Base-by-base conservation (phyloP, 441 rosid species). In the Populus hybrid region DNA sequence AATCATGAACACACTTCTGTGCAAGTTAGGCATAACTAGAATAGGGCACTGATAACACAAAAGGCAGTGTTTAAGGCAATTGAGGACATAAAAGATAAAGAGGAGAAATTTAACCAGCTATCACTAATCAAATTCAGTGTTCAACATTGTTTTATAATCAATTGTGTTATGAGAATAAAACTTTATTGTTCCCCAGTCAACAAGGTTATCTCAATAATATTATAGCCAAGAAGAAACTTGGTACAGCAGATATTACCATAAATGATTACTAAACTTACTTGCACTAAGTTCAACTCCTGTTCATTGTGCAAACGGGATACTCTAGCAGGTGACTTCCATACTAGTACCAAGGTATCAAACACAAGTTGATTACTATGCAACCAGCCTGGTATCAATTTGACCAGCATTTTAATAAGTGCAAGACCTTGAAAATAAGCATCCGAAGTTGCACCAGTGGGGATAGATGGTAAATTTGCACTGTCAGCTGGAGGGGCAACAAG, bases 391-490 rank as follows among this genome's bases (percentile, higher is more conserved):
- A 97, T 84, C 85, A 95, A 82, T 80, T 95, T 97, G 78, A 95
- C 98, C 90, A 97, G 84, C 30, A 93, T 90, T 84, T 97, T 97
- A 83, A 95, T 81, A 67, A 97, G 97, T 73, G 91, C 91, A 82
- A 97, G 99, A 77, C 99, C 99, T 84, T 89, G 94, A 86, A 97
- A 97, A 86, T 97, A 92, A 59, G 94, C 94, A 86, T 91, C 97
- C 59, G 92, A 87, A 77, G 88, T 81, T 70, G 87, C 81, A 76
- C 75, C 81, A 38, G 91, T 67, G 66, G 87, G 80, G 54, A 81
- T 59, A 70, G 95, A 80, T 36, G 91, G 83, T 82, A 82, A 68
- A 79, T 79, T 87, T 73, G 93, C 81, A 79, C 82, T 76, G 76
- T 91, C 94, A 66, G 83, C 73, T 71, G 93, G 80, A 81, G 85